Conservation (phyloP, 148 eudicot genomes). For the Dianthus caryophyllus region DNA sequence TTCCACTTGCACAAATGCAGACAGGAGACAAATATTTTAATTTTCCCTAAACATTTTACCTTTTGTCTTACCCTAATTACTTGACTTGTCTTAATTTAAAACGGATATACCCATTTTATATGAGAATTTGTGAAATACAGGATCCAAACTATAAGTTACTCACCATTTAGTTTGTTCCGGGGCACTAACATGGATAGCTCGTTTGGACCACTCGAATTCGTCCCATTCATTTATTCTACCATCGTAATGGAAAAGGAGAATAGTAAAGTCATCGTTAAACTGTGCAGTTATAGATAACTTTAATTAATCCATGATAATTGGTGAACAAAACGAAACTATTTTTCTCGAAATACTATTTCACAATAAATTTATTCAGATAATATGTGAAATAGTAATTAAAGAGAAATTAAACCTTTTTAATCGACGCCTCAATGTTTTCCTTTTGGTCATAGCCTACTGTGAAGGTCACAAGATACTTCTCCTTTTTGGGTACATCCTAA, state of each 20-base stretch:
- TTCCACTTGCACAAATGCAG: no score
- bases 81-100: no score
- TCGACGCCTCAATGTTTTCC: conserved; percentile 50
- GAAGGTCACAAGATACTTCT: conserved; percentile 68
- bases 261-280: conserved; percentile 74
- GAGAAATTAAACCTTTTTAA: conserved; percentile 53
- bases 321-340: no score
- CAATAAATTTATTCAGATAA: no score
- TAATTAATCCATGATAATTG: no score
- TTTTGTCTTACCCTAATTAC: no score
- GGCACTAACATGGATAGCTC: conserved; percentile 70
- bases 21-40: no score
- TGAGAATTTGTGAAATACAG: no score
- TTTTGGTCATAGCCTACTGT: conserved; percentile 67
- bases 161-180: conserved; percentile 75
- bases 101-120: no score
- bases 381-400: no score
- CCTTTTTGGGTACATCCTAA: conserved; percentile 60
- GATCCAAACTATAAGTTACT: not conserved
- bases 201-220: conserved; percentile 78
- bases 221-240: conserved; percentile 73
- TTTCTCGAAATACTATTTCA: no score
- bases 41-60: no score
- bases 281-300: conserved; percentile 14
- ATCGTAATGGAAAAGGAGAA: conserved; percentile 80